These are phyloP conservation scores for Nicotiana benthamiana DNA, from an alignment of 257 asterid genomes.

Conservation along the genomic window DNA sequence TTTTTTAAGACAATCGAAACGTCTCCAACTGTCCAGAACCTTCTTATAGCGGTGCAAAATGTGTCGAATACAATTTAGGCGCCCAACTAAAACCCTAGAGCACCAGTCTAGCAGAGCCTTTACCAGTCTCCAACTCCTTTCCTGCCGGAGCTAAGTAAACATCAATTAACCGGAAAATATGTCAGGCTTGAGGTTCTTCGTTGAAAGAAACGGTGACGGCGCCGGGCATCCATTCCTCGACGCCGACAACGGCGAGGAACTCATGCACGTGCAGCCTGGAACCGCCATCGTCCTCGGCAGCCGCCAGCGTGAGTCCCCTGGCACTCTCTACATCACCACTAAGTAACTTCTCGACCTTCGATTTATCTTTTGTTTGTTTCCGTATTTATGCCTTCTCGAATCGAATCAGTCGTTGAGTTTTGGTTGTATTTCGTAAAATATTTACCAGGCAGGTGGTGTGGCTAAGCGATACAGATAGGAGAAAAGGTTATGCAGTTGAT, in stretches of 20 bases:
- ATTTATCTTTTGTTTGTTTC: background rate
- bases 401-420: background rate
- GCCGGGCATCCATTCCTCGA: constrained; percentile 58
- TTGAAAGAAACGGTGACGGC: constrained; percentile 59
- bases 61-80: background rate
- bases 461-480: constrained; percentile 74
- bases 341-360: constrained; percentile 32
- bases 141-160: background rate
- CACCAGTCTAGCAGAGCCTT: background rate
- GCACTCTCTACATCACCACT: constrained; percentile 76
- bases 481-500: constrained; percentile 75
- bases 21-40: too few species aligned
- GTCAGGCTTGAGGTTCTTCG: constrained; percentile 55
- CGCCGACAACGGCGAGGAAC: constrained; percentile 53
- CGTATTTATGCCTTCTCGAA: background rate
- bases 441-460: constrained; percentile 76
- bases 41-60: background rate
- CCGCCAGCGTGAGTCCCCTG: constrained; percentile 56
- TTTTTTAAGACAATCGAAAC: too few species aligned
- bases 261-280: constrained; percentile 49
- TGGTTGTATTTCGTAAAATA: constrained; percentile 1
- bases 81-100: background rate
- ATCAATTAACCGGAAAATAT: constrained; percentile 16
- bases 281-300: constrained; percentile 68
- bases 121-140: background rate